These are phyloP conservation scores for Casuarina glauca DNA, from an alignment of 306 rosid genomes.

Conservation along the genomic window DNA sequence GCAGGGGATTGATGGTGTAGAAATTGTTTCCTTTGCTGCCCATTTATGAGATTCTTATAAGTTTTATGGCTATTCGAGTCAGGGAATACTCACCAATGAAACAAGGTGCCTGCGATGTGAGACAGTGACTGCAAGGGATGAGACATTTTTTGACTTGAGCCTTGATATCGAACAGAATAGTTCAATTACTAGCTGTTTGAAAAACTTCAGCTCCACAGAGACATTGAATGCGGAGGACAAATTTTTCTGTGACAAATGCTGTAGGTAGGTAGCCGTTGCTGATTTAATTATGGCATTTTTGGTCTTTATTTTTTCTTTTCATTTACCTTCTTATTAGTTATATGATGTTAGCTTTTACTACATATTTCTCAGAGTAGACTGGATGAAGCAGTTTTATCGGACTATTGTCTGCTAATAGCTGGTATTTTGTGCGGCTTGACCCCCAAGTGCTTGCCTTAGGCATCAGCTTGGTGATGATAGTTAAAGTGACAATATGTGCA, in stretches of 20 bases:
- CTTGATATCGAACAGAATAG: conserved; percentile 99
- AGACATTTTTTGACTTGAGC: conserved; percentile 95
- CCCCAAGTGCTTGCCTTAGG: background rate
- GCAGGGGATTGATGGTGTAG: background rate
- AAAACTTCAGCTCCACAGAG: conserved; percentile 98
- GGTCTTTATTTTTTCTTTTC: background rate
- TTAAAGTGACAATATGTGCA: background rate
- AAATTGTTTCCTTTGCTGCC: background rate
- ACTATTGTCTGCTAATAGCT: background rate
- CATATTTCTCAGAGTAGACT: background rate
- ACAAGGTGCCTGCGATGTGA: conserved; percentile 97
- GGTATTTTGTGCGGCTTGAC: background rate
- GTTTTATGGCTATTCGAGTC: conserved; percentile 40
- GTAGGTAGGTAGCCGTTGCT: conserved; percentile 65
- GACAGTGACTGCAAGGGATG: conserved; percentile 97
- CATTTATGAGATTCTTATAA: conserved; percentile 34
- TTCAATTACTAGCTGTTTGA: conserved; percentile 97
- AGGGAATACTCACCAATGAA: conserved; percentile 99
- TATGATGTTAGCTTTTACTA: conserved; percentile 2
- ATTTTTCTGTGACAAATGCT: conserved; percentile 97
- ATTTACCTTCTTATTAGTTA: conserved; percentile 6
- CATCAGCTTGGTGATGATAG: background rate
- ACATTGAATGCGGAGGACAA: conserved; percentile 97
- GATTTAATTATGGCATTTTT: background rate
- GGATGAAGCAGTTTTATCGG: background rate